phyloP scores from a whole-genome alignment of 176 grass and related monocot species.

The Rhipidocladum racemiflorum region DNA sequence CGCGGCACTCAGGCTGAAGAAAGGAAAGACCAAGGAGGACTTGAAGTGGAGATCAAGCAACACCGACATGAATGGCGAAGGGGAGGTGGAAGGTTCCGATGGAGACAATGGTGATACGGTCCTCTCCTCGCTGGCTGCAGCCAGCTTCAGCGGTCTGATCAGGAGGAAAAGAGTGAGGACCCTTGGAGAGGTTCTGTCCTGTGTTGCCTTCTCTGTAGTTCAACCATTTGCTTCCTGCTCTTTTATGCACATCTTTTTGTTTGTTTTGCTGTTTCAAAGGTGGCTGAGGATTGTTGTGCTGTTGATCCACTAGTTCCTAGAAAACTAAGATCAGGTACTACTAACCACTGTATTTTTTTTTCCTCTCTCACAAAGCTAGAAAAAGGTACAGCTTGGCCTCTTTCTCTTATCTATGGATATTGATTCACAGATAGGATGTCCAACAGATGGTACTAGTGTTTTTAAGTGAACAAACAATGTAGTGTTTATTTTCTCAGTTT shows the following conservation, averaged over 20 bases:
- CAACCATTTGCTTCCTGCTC: conserved; percentile 2
- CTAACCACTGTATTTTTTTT: not conserved
- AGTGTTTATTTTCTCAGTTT: not conserved
- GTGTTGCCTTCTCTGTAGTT: conserved; percentile 4
- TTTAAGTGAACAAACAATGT: not conserved
- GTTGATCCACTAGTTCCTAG: conserved; percentile 65
- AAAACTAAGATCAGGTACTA: conserved; percentile 88
- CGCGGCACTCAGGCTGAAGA: conserved; percentile 36
- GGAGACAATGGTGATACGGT: conserved; percentile 26
- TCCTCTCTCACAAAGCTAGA: conserved; percentile 10
- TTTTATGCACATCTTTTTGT: conserved; percentile 4
- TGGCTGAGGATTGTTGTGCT: conserved; percentile 42
- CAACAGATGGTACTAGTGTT: not conserved
- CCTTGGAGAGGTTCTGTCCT: conserved; percentile 46
- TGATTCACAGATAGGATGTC: not conserved
- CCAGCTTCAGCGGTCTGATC: conserved; percentile 24
- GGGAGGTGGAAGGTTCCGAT: conserved; percentile 1
- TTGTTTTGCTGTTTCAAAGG: conserved; percentile 36
- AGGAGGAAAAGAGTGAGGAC: conserved; percentile 40
- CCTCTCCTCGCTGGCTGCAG: conserved; percentile 16
- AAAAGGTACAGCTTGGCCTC: not conserved
- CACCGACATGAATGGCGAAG: conserved; percentile 5
- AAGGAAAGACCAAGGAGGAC: conserved; percentile 40
- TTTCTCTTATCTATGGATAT: not conserved
- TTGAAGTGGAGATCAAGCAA: conserved; percentile 52